Base-by-base conservation (phyloP, 805 yeast genomes). In the Blastobotrys chiropterorum region DNA sequence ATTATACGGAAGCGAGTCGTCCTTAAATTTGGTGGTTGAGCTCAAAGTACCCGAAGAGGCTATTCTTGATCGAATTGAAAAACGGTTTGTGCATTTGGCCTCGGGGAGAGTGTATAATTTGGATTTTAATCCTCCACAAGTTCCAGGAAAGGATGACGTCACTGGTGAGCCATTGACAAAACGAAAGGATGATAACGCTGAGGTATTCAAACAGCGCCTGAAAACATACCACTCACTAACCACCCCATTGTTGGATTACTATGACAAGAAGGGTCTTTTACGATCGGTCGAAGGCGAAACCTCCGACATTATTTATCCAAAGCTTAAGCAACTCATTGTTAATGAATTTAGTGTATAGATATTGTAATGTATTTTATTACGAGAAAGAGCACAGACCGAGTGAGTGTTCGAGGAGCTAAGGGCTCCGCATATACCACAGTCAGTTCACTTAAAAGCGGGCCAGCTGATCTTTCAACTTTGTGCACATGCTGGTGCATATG, bases 21-120 rank as follows among this genome's bases (percentile, higher is more conserved):
- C 69, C 13, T 64, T 90, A 51, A 89, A 88, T 60, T 64, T 85
- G 55, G 96, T 90, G n/a, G 86, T 92, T 2, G 94, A 89, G 63
- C 70, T 90, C 44, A 82, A 84, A 53, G 97, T 92, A 4, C 95
- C 95, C n/a, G 85, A 85, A 50, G 74, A 74, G n/a, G 86, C 85
- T 3, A 90, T 90, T 22, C 67, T 90, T 21, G 83, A 83, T 38
- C 75, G 98, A 63, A 88, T 92, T 17, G 86, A 85, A 60, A 85
- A 87, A 55, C 71, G 97, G 59, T 89, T 87, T 83, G 85, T 90
- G 41, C 97, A 90, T 67, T 65, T 76, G 13, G 81, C 86, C 0
- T 86, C 95, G 49, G 97, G 97, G 0, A 72, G 97, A 57, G 84
- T 90, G 2, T 90, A 90, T 67, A 92, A 87, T 65, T 65, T 86